These are phyloP conservation scores for Amphichorda felina DNA, from an alignment of 2,329 filamentous ascomycete species.

Conservation along the genomic window DNA sequence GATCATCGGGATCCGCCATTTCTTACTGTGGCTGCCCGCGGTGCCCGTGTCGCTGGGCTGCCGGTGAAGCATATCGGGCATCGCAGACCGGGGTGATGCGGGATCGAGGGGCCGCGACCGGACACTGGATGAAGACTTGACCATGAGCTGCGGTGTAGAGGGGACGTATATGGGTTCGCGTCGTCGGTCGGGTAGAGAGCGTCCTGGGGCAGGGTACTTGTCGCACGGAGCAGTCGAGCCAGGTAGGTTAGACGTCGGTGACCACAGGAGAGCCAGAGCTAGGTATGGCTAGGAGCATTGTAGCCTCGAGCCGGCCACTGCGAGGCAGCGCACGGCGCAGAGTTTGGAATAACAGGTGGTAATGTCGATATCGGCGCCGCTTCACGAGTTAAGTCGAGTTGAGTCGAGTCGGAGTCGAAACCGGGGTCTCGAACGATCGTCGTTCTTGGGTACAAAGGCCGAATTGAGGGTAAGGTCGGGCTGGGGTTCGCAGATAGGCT, in stretches of 20 bases:
- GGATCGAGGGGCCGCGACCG: background rate
- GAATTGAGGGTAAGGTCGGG: no score
- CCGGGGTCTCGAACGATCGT: no score
- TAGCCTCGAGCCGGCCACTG: conserved; percentile 1
- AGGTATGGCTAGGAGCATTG: background rate
- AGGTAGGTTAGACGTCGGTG: background rate
- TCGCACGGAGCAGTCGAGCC: background rate
- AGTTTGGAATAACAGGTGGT: no score
- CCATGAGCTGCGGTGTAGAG: background rate
- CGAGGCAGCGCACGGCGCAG: conserved; percentile 1
- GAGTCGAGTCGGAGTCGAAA: no score
- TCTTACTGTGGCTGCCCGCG: conserved; percentile 1
- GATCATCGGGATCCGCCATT: conserved; percentile 3
- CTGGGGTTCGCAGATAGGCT: no score
- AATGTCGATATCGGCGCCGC: no score
- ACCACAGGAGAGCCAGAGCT: background rate
- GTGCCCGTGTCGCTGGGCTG: conserved; percentile 3
- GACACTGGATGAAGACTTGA: background rate
- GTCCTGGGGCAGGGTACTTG: no score
- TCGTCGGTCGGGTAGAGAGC: no score
- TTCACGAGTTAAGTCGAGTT: no score
- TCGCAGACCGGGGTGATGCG: background rate
- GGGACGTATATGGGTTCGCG: no score
- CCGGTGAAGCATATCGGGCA: conserved; percentile 3
- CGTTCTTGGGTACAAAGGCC: no score